Evolutionary conservation across 371 early-diverging fungal species (phyloP), one percentile per base, ranked within the genome.

Genomic region (Funneliformis caledonium): DNA sequence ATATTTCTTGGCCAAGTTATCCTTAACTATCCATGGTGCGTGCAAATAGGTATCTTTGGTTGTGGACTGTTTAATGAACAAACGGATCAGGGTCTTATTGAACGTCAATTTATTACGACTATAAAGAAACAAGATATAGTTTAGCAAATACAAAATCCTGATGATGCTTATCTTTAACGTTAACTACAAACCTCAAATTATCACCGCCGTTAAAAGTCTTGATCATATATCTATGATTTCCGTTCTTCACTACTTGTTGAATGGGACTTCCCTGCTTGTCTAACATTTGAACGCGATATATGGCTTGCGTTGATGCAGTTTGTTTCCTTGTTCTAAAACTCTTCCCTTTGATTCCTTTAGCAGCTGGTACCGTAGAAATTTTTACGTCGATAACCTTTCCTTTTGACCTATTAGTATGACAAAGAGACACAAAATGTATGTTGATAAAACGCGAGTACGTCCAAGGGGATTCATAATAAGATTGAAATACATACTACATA

Each of bases 11-110:
- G 77, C 77, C 47, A 77, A 50, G 5, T 65, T 47, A 3, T 26
- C 77, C 16, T 77, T 65, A 16, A 77, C 65, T 8, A 77, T 4
- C 77, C 77, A 77, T 4, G 77, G 77, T 12, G 77, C 77, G 64
- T 65, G 62, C 19, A 64, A 14, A 22, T 77, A 77, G 11, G 62
- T 77, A 11, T 65, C 77, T 64, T 64, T 77, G 2, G 67, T 62
- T 8, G 77, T 47, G 14, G 77, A 61, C 14, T 64, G 65, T 42
- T 67, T 61, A 42, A 77, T 65, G 67, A 77, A 77, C 22, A 64
- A 10, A 12, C 77, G 77, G 31, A 77, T 61, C 43, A 77, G 31
- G 16, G 62, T 61, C 31, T 77, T 77, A n/a, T 64, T 77, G 26
- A 77, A 77, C 11, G 77, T 9, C 47, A 64, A 50, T 19, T 67